These are phyloP conservation scores for Penicillium concentricum DNA, from an alignment of 2,329 filamentous ascomycete genomes.

Conservation along the genomic window DNA sequence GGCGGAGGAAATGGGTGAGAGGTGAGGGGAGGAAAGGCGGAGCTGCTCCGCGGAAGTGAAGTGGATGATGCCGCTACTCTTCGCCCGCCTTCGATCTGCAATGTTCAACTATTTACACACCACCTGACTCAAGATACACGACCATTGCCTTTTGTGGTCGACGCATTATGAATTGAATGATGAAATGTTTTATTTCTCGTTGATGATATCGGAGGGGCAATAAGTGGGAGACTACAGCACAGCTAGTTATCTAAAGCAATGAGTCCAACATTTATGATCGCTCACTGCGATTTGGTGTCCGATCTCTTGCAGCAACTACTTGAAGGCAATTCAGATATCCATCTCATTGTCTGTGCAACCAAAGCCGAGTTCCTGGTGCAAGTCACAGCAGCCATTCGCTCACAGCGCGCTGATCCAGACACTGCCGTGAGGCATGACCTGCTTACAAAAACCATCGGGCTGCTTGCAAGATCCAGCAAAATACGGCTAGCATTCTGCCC, in stretches of 20 bases:
- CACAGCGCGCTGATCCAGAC: slow-evolving; percentile 16
- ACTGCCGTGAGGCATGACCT: slow-evolving; percentile 42
- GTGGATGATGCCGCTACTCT: slow-evolving; percentile 5
- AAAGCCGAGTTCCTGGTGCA: slow-evolving; percentile 63
- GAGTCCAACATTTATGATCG: slow-evolving; percentile 24
- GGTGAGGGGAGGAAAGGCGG: slow-evolving; percentile 24
- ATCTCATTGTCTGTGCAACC: slow-evolving; percentile 68
- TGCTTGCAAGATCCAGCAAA: slow-evolving; percentile 66
- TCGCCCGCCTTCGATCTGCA: slow-evolving; percentile 8
- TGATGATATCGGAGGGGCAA: background rate
- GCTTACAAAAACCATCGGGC: slow-evolving; percentile 64
- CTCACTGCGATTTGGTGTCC: slow-evolving; percentile 52
- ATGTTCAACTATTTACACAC: background rate
- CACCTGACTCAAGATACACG: background rate
- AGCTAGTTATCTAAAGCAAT: slow-evolving; percentile 9
- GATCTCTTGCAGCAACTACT: slow-evolving; percentile 65
- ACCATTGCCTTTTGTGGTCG: background rate
- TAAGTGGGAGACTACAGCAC: background rate
- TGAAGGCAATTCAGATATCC: slow-evolving; percentile 55
- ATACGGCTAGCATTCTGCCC: slow-evolving; percentile 71
- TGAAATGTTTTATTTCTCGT: background rate
- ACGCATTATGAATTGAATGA: background rate
- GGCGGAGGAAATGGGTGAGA: slow-evolving; percentile 10
- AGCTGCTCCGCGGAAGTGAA: slow-evolving; percentile 17
- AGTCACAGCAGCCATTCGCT: slow-evolving; percentile 52